Percentiles rank a stretch among this genome's conserved stretches.
These are phyloP conservation scores for Populus trichocarpa DNA, from an alignment of 441 rosid species.

Conservation along the genomic window DNA sequence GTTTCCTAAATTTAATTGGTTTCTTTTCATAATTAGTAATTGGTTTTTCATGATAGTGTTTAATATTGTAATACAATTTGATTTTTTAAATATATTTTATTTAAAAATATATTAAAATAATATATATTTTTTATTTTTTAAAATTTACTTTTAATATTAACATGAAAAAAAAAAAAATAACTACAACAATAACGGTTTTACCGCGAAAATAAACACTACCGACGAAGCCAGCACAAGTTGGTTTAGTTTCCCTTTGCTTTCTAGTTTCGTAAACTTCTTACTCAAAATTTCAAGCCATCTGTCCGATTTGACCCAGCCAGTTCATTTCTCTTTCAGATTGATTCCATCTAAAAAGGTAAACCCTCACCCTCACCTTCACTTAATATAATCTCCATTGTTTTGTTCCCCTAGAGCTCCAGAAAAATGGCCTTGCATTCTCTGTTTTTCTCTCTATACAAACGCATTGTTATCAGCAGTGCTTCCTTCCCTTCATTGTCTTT, in stretches of 20 bases:
- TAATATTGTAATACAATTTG: no score
- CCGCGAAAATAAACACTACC: no score
- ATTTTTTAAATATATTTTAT: no score
- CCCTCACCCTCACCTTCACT: neutral
- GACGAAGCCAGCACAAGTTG: no score
- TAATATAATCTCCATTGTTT: neutral
- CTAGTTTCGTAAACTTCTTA: neutral
- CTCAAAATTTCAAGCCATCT: neutral
- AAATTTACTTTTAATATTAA: no score
- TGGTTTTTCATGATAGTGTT: no score
- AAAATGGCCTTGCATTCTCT: slow-evolving; percentile 4
- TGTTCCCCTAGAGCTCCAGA: neutral
- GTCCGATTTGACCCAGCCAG: neutral
- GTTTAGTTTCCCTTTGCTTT: neutral
- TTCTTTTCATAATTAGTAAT: no score
- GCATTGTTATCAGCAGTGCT: neutral
- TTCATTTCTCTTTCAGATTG: neutral
- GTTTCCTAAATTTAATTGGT: no score
- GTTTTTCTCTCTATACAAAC: neutral
- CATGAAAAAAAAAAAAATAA: no score
- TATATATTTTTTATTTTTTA: no score
- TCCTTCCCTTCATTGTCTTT: neutral
- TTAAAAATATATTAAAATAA: no score
- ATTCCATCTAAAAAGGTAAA: neutral
- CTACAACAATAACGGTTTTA: no score